These are phyloP conservation scores for Cryptosporidium canis DNA, from an alignment of 169 alveolate species.

Conservation along the genomic window DNA sequence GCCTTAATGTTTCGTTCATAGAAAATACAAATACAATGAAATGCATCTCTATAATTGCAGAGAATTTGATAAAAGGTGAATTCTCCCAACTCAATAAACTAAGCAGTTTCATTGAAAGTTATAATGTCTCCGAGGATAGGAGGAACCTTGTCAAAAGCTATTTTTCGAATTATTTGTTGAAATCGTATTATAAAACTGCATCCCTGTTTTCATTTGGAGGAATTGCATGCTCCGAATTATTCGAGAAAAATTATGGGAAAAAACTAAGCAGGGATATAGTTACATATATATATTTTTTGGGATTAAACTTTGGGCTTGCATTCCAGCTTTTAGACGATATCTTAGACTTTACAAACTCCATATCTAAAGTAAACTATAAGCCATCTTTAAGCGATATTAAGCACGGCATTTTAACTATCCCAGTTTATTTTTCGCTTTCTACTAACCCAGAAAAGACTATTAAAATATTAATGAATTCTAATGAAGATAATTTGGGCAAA, in stretches of 20 bases:
- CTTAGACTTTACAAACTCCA: neutral
- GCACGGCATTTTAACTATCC: conserved; percentile 17
- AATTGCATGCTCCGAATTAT: conserved; percentile 7
- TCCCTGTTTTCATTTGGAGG: conserved; percentile 16
- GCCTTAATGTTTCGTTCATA: neutral
- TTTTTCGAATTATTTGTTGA: neutral
- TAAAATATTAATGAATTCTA: neutral
- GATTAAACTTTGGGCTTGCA: conserved; percentile 26
- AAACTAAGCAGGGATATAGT: neutral
- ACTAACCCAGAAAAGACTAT: neutral
- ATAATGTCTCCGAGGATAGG: neutral
- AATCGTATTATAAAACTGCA: conserved; percentile 8
- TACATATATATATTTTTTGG: neutral
- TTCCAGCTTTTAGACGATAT: conserved; percentile 13
- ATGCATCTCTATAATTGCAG: neutral
- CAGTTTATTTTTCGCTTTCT: neutral
- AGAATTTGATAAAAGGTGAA: neutral
- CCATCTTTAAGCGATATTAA: conserved; percentile 4
- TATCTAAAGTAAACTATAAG: neutral
- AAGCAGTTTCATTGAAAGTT: neutral
- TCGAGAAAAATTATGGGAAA: neutral
- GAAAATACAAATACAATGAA: conserved; percentile 23
- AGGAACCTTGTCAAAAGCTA: neutral
- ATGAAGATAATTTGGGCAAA: neutral
- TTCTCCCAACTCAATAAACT: neutral